Evolutionary conservation across 805 yeast genomes (phyloP).

Genomic region (Peterozyma toletana): DNA sequence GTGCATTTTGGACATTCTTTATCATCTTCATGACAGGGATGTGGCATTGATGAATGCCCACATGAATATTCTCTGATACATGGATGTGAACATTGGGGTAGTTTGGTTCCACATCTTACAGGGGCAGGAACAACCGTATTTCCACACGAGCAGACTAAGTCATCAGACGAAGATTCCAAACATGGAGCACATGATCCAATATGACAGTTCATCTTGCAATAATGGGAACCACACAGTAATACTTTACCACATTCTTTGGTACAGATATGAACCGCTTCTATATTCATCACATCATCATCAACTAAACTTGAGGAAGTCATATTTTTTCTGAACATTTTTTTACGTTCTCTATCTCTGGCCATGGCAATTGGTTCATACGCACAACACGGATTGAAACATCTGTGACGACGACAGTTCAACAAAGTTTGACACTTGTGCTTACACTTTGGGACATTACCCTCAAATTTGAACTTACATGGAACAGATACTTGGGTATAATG

Average conservation of each 20-base stretch:
- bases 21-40: constrained; percentile 66
- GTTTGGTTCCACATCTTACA: constrained; percentile 70
- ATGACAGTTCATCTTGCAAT: constrained; percentile 68
- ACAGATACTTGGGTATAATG: constrained; percentile 46
- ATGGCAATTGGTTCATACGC: constrained; percentile 55
- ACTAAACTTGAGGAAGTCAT: constrained; percentile 21
- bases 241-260: constrained; percentile 54
- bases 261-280: constrained; percentile 74
- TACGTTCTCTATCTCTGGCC: constrained; percentile 41
- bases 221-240: constrained; percentile 58
- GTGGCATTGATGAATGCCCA: constrained; percentile 68
- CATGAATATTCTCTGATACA: constrained; percentile 53
- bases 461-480: constrained; percentile 53
- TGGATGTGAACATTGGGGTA: constrained; percentile 59
- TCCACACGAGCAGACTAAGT: constrained; percentile 76
- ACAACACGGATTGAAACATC: constrained; percentile 68
- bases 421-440: constrained; percentile 64
- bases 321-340: constrained; percentile 43
- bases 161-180: constrained; percentile 73
- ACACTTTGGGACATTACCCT: constrained; percentile 54
- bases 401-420: constrained; percentile 75
- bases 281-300: constrained; percentile 44
- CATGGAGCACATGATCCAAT: constrained; percentile 78
- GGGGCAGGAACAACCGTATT: constrained; percentile 74
- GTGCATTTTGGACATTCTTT: constrained; percentile 75